Evolutionary conservation across 2,329 filamentous ascomycete species (phyloP), one percentile per base, ranked within the genome.

Genomic region (Diaporthe batatas): DNA sequence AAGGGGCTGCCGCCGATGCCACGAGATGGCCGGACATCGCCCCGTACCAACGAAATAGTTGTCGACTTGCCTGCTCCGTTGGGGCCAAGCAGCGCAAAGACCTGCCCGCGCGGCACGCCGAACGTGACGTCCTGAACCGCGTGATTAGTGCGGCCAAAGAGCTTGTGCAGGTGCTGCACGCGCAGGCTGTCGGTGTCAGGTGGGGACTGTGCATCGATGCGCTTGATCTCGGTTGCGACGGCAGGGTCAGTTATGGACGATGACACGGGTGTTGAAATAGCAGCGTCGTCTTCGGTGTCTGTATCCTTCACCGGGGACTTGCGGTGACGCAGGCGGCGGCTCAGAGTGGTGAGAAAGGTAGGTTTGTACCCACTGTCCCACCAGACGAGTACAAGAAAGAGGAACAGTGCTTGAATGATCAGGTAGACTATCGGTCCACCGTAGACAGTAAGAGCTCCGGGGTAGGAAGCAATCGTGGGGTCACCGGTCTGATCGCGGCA

Each of bases 51-150:
- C 1, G 92, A 94, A 77, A 98, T 97, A 0, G 93, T 97, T 0
- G 95, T 97, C 0, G 92, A 94, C 78, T 98, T 98, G 72, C 95
- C 95, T 1, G 95, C 96, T 32, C 95, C 95, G 79, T 98, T 98
- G 21, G 95, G 95, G 0, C 95, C 95, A 0, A 98, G 88, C 0
- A 98, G 87, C 0, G 95, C 95, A 82, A 97, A 98, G 0, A 97
- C 93, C 80, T 98, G 93, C 65, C 93, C 92, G 64, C 90, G 90
- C 21, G 89, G 89, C 42, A 98, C 92, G 23, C 92, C 92, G 78
- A 98, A 98, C 0, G 92, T 94, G 54, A 97, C 90, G 77, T 98
- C 93, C 77, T 97, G 92, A n/a, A 98, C 94, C 11, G 73, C 73
- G n/a, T 73, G 73, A 21, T 74, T 74, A 59, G 70, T 42, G 65